Percentiles rank a stretch among this genome's conserved stretches.
Conservation (phyloP, 208 protist species). For the Endotrypanum monterogeii region DNA sequence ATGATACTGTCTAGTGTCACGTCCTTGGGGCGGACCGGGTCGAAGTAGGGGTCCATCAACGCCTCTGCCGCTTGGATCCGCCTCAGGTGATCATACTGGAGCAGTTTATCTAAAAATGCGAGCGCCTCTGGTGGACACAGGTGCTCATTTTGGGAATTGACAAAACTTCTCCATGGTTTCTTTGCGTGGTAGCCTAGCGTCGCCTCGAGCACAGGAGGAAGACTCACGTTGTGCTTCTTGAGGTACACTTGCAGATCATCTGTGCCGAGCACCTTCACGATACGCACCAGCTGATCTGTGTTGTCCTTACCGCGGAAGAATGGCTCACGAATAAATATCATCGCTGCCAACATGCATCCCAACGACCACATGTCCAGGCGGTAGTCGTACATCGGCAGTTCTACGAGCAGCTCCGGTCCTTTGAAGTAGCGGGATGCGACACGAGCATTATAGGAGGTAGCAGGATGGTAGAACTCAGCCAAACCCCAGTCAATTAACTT, state of each 20-base stretch:
- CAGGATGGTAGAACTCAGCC: conserved; percentile 99
- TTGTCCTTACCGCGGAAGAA: conserved; percentile 99
- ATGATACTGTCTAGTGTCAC: conserved; percentile 7
- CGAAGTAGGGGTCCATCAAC: conserved; percentile 99
- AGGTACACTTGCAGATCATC: conserved; percentile 96
- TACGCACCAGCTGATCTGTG: conserved; percentile 98
- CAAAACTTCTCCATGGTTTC: conserved; percentile 94
- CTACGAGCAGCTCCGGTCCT: conserved; percentile 98
- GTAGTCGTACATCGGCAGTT: conserved; percentile 99
- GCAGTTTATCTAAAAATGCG: conserved; percentile 98
- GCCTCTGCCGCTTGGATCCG: conserved; percentile 98
- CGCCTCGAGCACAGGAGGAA: conserved; percentile 92
- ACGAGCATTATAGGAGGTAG: conserved; percentile 98
- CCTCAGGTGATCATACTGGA: conserved; percentile 97
- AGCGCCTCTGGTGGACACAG: conserved; percentile 97
- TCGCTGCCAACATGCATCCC: conserved; percentile 99
- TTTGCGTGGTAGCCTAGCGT: conserved; percentile 84
- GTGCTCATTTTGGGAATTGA: conserved; percentile 96
- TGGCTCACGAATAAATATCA: conserved; percentile 99
- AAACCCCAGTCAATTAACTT: conserved; percentile 99
- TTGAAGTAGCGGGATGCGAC: conserved; percentile 99
- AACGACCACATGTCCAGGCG: conserved; percentile 99
- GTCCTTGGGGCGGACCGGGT: conserved; percentile 75
- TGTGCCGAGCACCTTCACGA: conserved; percentile 97
- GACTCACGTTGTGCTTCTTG: conserved; percentile 96